Conservation (phyloP, 176 grass and related monocot genomes). For the maize (Zea mays) region Zm-B73-REFERENCE-NAM-5.0 NC_050098.1:23432001-23432500, state of each 20-base stretch:
- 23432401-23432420: constrained; percentile 26
- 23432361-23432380: constrained; percentile 68
- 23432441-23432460: constrained; percentile 82
- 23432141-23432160: background rate
- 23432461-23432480: constrained; percentile 58
- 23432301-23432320: background rate
- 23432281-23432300: background rate
- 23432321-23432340: background rate
- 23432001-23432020: background rate
- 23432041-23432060: background rate
- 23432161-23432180: background rate
- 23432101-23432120: background rate
- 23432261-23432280: background rate
- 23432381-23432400: constrained; percentile 47
- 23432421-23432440: constrained; percentile 88
- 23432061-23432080: background rate
- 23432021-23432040: too few species aligned
- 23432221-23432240: constrained; percentile 25
- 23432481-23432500: constrained; percentile 35
- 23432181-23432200: constrained; percentile 32
- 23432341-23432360: constrained; percentile 28
- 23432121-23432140: background rate
- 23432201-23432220: background rate
- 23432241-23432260: background rate
- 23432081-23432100: background rate